Base-by-base conservation (phyloP, 2,329 filamentous ascomycete species). In the Aspergillus terreus region DNA sequence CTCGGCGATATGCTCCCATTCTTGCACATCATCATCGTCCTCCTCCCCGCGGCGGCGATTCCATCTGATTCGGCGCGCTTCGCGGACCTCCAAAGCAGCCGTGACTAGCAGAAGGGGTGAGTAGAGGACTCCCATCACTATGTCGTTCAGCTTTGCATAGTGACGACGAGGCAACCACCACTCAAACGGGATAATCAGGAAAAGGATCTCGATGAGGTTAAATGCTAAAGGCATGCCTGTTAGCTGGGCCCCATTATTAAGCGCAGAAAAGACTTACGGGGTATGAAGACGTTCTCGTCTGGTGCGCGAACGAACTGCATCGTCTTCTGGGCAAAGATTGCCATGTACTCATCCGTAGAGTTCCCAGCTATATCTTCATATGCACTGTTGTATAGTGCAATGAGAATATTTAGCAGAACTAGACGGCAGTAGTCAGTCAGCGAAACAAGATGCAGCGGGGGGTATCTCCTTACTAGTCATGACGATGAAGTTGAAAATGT, bases 281-380 rank as follows among this genome's bases (percentile, higher is more conserved):
- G 86, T 63, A 99, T 96, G 73, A 94, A 99, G 50, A 99, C 94
- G 61, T 99, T 99, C 71, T 99, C 94, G 63, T 99, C 94, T 0
- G 94, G 94, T 0, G 94, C 94, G 45, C 94, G 89, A 15, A 97
- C 90, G 64, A 96, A 99, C 64, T 95, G 91, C 81, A 97, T 90
- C 0, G 94, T 96, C 73, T 96, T 96, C 60, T 95, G 88, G 0
- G 90, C 82, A 72, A 96, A 96, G 3, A 97, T 82, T 0, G 91
- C 92, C 68, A 99, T 85, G 72, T 91, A 99, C 71, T 99, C 94
- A 70, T 99, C 94, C 58, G 90, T 87, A 4, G 94, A 91, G 65
- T 99, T 88, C 43, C 88, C 86, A 63, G 92, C 95, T 53, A 96
- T 95, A 70, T 96, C 91, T 65, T 95, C 88, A 68, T 99, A 97